Conservation (phyloP, 208 protist genomes). For the Wallacemonas sp. region DNA sequence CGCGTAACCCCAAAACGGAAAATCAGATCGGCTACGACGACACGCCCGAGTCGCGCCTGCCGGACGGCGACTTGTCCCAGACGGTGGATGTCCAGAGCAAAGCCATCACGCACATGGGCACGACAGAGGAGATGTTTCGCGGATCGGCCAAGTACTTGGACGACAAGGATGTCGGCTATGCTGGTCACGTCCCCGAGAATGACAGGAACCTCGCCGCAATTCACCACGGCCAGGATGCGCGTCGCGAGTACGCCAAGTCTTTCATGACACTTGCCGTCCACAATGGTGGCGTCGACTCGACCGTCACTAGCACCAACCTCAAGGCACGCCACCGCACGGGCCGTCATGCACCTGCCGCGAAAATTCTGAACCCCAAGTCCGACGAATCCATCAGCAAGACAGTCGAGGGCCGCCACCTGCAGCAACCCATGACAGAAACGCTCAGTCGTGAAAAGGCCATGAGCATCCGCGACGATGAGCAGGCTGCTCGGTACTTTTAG, state of each 20-base stretch:
- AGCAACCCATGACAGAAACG: conserved; percentile 39
- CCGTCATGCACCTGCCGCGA: conserved; percentile 36
- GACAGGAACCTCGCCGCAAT: conserved; percentile 46
- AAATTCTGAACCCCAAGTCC: conserved; percentile 58
- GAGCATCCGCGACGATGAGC: conserved; percentile 59
- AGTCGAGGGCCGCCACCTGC: conserved; percentile 69
- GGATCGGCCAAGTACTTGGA: conserved; percentile 66
- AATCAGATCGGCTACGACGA: conserved; percentile 52
- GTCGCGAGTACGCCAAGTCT: conserved; percentile 80
- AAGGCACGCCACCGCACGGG: conserved; percentile 42
- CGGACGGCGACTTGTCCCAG: conserved; percentile 43
- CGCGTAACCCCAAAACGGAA: conserved; percentile 64
- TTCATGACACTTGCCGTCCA: conserved; percentile 89
- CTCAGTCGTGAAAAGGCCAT: conserved; percentile 51
- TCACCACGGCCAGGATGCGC: conserved; percentile 56
- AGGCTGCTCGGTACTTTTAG: conserved; percentile 46
- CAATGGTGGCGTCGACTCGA: conserved; percentile 72
- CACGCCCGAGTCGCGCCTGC: conserved; percentile 48
- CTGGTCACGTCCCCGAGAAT: conserved; percentile 55
- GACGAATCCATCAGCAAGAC: conserved; percentile 48
- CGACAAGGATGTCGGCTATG: conserved; percentile 52
- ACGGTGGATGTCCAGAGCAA: conserved; percentile 60
- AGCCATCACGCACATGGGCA: conserved; percentile 69
- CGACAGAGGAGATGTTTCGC: conserved; percentile 65
- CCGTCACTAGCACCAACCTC: conserved; percentile 41